A percentile compares a stretch with the other conserved stretches of the same genome.
These are phyloP conservation scores for Millerozyma miso DNA, from an alignment of 805 yeast species.

Conservation along the genomic window DNA sequence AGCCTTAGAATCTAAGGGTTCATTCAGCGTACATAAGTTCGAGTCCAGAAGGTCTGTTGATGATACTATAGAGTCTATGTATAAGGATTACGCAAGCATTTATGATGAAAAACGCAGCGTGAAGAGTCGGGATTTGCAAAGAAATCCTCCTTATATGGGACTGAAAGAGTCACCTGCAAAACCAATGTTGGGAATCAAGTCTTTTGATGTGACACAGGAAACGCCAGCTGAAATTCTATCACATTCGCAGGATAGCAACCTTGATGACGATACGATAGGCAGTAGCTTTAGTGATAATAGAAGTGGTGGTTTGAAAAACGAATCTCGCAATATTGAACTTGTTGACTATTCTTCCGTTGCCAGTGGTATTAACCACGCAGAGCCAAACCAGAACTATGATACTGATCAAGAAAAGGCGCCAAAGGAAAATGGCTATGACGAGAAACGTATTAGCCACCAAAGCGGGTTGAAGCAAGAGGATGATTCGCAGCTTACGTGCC, in stretches of 20 bases:
- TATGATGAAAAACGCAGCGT: slow-evolving; percentile 1
- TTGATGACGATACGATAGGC: background rate
- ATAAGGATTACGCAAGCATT: slow-evolving; percentile 19
- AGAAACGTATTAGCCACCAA: background rate
- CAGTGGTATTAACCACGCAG: background rate
- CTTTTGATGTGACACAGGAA: background rate
- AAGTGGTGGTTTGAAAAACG: background rate
- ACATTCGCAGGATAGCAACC: background rate
- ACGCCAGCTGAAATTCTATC: background rate
- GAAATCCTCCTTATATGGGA: background rate
- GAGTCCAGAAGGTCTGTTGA: slow-evolving; percentile 2
- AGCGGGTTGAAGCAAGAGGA: slow-evolving; percentile 1
- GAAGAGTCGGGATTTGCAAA: slow-evolving; percentile 1
- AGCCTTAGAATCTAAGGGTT: slow-evolving; percentile 19
- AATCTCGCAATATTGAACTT: background rate
- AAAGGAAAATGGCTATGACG: background rate
- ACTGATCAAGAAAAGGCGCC: background rate
- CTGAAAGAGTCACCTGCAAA: background rate
- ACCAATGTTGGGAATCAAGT: background rate
- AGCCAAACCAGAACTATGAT: background rate
- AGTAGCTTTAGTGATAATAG: background rate
- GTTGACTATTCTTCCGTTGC: background rate
- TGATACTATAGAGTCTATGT: slow-evolving; percentile 22
- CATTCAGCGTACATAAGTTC: slow-evolving; percentile 14
- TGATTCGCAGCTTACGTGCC: background rate